Conservation (phyloP, 1,139 yeast species). For the Candida pseudoviswanathii region DNA sequence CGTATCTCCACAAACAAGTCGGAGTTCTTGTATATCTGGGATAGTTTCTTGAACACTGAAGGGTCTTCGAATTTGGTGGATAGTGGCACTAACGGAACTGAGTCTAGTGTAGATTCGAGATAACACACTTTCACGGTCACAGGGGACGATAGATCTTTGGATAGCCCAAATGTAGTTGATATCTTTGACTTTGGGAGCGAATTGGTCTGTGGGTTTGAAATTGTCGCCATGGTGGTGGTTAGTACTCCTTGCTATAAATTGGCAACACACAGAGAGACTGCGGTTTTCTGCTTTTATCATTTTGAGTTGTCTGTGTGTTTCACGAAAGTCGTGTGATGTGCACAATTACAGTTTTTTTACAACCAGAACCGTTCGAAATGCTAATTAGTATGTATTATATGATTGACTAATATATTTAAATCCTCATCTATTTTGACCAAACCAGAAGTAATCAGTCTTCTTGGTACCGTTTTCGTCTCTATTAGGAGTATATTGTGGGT, state of each 20-base stretch:
- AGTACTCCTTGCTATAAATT: neutral
- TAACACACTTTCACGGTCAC: slow-evolving; percentile 38
- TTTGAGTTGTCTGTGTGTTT: slow-evolving; percentile 1
- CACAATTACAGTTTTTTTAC: neutral
- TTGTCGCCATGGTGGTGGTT: slow-evolving; percentile 3
- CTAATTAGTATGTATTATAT: slow-evolving; percentile 1
- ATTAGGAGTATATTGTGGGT: neutral
- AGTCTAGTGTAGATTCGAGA: slow-evolving; percentile 25
- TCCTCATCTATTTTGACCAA: slow-evolving; percentile 12
- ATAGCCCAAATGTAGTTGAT: slow-evolving; percentile 69
- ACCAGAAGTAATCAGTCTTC: slow-evolving; percentile 10
- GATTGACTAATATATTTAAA: neutral
- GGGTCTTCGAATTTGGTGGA: slow-evolving; percentile 63
- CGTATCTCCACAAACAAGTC: slow-evolving; percentile 67
- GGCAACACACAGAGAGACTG: no score
- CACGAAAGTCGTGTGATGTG: neutral
- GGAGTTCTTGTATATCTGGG: slow-evolving; percentile 53
- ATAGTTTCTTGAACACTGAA: slow-evolving; percentile 46
- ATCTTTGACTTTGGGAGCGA: slow-evolving; percentile 9
- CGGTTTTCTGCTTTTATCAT: neutral
- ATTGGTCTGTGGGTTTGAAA: neutral
- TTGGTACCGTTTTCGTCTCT: neutral
- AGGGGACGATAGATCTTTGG: slow-evolving; percentile 69
- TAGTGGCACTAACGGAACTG: slow-evolving; percentile 41
- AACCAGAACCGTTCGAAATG: neutral